Evolutionary conservation across 805 yeast genomes (phyloP).

Genomic region (Myxozyma vanderwaltii): DNA sequence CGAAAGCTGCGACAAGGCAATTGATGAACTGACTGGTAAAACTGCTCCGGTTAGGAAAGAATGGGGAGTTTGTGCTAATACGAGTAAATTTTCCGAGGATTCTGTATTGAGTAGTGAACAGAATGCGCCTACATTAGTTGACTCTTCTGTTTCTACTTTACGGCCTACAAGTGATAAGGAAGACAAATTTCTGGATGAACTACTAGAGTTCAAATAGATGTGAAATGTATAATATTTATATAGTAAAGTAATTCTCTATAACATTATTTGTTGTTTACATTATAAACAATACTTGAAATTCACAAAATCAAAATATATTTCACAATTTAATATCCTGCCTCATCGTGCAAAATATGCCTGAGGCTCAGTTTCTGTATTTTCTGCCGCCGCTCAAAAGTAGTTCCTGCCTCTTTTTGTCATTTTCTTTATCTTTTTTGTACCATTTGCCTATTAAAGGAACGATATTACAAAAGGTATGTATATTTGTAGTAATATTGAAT

Average conservation of each 20-base stretch:
- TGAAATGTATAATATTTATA: too few relatives aligned
- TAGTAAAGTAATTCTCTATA: too few relatives aligned
- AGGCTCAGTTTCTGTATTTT: too few relatives aligned
- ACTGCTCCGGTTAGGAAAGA: slow-evolving; percentile 4
- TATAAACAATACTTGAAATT: too few relatives aligned
- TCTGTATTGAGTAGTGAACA: not conserved
- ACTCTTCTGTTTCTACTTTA: too few relatives aligned
- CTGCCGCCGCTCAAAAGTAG: too few relatives aligned
- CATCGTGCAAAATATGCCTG: too few relatives aligned
- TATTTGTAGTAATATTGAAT: not conserved
- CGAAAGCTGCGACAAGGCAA: not conserved
- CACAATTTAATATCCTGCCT: too few relatives aligned
- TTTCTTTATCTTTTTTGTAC: not conserved
- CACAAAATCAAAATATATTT: too few relatives aligned
- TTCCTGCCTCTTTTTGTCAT: not conserved
- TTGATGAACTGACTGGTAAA: slow-evolving; percentile 1
- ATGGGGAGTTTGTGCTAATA: slow-evolving; percentile 1
- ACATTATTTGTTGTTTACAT: too few relatives aligned
- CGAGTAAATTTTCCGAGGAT: not conserved
- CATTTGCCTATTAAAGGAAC: not conserved
- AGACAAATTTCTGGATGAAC: slow-evolving; percentile 27
- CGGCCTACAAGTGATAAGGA: slow-evolving; percentile 4
- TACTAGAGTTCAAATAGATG: slow-evolving; percentile 4
- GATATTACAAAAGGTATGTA: not conserved
- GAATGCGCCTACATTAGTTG: not conserved